These are phyloP conservation scores for Eremochloa ophiuroides DNA, from an alignment of 176 grass and related monocot species.

Conservation along the genomic window DNA sequence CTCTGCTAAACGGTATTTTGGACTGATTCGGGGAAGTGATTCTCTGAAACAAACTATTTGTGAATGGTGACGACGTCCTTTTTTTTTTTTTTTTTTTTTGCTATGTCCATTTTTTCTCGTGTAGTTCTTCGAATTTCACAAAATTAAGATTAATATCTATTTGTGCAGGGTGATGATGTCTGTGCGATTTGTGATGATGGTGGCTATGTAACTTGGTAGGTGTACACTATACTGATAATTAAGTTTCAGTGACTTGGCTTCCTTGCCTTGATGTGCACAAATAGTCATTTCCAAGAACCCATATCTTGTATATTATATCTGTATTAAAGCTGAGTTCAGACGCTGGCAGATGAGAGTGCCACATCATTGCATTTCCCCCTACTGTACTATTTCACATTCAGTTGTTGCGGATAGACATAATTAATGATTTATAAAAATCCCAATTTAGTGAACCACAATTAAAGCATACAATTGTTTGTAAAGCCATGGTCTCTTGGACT, in stretches of 20 bases:
- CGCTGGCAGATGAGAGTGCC: background rate
- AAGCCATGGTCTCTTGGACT: background rate
- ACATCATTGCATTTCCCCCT: background rate
- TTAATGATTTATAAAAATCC: background rate
- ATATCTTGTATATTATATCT: background rate
- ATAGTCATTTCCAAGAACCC: background rate
- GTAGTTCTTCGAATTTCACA: background rate
- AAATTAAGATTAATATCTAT: conserved; percentile 1
- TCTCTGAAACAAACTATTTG: background rate
- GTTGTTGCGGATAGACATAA: background rate
- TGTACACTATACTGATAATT: background rate
- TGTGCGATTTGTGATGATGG: conserved; percentile 65
- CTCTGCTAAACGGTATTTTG: background rate
- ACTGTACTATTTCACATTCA: background rate
- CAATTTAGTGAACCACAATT: background rate
- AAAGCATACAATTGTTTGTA: background rate
- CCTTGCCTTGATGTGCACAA: background rate
- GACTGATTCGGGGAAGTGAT: background rate
- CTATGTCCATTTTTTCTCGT: background rate
- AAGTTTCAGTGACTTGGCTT: conserved; percentile 1
- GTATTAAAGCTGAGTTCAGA: background rate
- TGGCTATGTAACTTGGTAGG: conserved; percentile 47
- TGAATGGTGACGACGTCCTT: background rate
- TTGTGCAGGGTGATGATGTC: conserved; percentile 33
- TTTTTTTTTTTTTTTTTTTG: too few species aligned